Evolutionary conservation across 225 moss, liverwort and hornwort species (phyloP).

Genomic region (Polytrichum formosum): DNA sequence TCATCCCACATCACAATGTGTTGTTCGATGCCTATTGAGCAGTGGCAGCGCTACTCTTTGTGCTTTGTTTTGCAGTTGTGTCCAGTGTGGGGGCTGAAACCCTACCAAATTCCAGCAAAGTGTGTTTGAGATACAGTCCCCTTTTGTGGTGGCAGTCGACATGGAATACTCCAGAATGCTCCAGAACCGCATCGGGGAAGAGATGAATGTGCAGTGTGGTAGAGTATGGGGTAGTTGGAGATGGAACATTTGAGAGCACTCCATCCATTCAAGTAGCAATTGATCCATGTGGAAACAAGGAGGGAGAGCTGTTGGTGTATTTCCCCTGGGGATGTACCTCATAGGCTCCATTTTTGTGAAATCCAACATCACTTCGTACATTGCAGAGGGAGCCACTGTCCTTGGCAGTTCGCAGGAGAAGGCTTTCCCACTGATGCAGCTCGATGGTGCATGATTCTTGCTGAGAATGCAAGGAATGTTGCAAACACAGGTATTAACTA

Average conservation of each 20-base stretch:
- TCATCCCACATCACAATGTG: no score
- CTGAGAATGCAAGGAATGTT: constrained; percentile 5
- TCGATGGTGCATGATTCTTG: constrained; percentile 10
- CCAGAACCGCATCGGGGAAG: background rate
- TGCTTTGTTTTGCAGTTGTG: no score
- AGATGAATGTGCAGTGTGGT: background rate
- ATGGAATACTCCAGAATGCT: no score
- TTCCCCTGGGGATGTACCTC: constrained; percentile 10
- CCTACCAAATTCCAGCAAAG: no score
- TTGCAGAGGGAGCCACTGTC: background rate
- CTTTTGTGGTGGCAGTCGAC: no score
- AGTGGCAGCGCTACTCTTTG: no score
- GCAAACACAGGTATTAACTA: constrained; percentile 4
- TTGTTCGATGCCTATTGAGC: no score
- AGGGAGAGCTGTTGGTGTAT: background rate
- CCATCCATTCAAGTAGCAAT: constrained; percentile 1
- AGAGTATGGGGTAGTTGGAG: constrained; percentile 6
- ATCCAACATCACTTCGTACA: constrained; percentile 1
- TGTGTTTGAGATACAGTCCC: no score
- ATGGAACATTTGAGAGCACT: constrained; percentile 5
- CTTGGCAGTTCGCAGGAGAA: constrained; percentile 2
- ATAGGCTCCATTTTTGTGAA: constrained; percentile 7
- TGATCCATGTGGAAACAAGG: background rate
- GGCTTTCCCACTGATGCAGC: constrained; percentile 1
- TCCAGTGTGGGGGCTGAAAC: no score